A percentile compares a stretch with the other conserved stretches of the same genome.
These are phyloP conservation scores for Paragyromitra xinjiangensis DNA, from an alignment of 495 filamentous ascomycete species.

Conservation along the genomic window DNA sequence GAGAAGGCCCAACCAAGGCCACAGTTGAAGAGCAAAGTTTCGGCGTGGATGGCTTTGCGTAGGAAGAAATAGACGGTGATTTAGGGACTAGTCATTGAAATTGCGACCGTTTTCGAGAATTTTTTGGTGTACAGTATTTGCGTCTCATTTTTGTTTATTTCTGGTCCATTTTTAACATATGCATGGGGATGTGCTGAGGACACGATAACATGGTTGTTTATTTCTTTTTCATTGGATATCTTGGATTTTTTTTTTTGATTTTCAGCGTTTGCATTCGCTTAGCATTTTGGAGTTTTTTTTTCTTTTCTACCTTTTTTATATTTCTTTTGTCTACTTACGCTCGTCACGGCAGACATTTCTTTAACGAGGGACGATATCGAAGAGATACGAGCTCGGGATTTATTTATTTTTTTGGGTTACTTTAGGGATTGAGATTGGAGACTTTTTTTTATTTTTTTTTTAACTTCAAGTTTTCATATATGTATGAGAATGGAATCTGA, in stretches of 20 bases:
- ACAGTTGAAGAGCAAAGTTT: slow-evolving; percentile 48
- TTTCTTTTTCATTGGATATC: slow-evolving; percentile 23
- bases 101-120: slow-evolving; percentile 56
- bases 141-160: slow-evolving; percentile 37
- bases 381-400: slow-evolving; percentile 21
- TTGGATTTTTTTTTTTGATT: slow-evolving; percentile 51
- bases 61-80: slow-evolving; percentile 43
- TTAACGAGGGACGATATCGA: slow-evolving; percentile 22
- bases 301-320: slow-evolving; percentile 34
- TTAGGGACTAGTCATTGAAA: slow-evolving; percentile 32
- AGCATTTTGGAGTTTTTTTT: slow-evolving; percentile 51
- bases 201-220: slow-evolving; percentile 40
- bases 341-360: slow-evolving; percentile 33
- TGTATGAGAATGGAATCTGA: slow-evolving; percentile 36
- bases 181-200: slow-evolving; percentile 31
- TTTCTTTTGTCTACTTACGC: slow-evolving; percentile 27
- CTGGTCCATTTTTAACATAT: slow-evolving; percentile 41
- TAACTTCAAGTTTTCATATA: slow-evolving; percentile 12
- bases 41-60: slow-evolving; percentile 42
- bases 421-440: slow-evolving; percentile 23
- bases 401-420: slow-evolving; percentile 23
- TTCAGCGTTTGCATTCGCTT: slow-evolving; percentile 49
- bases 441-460: slow-evolving; percentile 26
- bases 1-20: slow-evolving; percentile 52
- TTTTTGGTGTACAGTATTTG: slow-evolving; percentile 43